Conservation (phyloP, 352 stramenopile species). For the Phytophthora crassamura region DNA sequence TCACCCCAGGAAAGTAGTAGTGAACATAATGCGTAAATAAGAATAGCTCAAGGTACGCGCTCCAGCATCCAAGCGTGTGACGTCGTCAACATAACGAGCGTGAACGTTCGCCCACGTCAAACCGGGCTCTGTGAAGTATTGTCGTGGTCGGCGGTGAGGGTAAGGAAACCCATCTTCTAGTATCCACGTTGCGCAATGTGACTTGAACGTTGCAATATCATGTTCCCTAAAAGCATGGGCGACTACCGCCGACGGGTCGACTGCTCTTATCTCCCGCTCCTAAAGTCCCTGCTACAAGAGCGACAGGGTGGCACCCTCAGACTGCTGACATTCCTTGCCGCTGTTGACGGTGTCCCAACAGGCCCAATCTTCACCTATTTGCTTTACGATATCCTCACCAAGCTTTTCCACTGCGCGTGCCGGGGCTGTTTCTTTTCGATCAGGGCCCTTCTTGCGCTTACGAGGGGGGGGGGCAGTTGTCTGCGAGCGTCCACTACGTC, state of each 20-base stretch:
- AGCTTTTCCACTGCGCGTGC: constrained; percentile 1
- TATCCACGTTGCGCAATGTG: not conserved
- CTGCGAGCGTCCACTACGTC: not conserved
- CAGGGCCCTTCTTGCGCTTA: constrained; percentile 2
- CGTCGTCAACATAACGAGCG: too few relatives aligned
- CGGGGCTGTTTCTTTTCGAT: constrained; percentile 2
- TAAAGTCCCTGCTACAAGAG: not conserved
- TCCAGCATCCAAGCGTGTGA: too few relatives aligned
- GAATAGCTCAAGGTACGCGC: too few relatives aligned
- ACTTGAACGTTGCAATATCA: not conserved
- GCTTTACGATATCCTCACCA: not conserved
- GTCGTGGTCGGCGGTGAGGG: too few relatives aligned
- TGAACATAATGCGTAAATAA: too few relatives aligned
- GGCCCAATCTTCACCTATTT: constrained; percentile 1
- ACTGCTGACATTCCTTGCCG: constrained; percentile 2
- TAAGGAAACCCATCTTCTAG: constrained; percentile 8
- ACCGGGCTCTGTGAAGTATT: too few relatives aligned
- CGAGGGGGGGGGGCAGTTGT: not conserved
- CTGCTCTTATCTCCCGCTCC: not conserved
- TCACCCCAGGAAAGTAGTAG: too few relatives aligned
- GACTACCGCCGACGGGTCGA: not conserved
- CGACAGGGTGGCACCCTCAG: not conserved
- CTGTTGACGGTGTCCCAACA: not conserved
- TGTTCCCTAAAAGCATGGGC: not conserved
- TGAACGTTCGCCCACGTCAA: too few relatives aligned